Evolutionary conservation across 2,329 filamentous ascomycete species (phyloP), one percentile per base, ranked within the genome.

Genomic region (Rhinocladiella similis): DNA sequence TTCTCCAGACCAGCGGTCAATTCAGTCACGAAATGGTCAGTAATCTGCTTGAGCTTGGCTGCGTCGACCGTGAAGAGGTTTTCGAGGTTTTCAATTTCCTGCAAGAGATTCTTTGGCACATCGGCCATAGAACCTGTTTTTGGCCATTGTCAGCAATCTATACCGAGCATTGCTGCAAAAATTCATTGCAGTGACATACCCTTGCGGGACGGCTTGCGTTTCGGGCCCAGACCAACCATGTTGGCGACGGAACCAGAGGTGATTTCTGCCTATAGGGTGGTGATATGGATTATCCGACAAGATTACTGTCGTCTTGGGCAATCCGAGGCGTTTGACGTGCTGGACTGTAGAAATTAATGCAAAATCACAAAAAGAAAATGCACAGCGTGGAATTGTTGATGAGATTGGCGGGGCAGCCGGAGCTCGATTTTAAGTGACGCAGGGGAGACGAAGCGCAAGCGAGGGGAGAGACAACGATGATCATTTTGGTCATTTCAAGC

Each of bases 11-110:
- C 90, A 76, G 96, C 96, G 62, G 86, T 83, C 53, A 99, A 83
- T 79, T 99, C 94, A 33, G 81, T 82, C 49, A 95, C 81, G 72
- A 99, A 99, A 73, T 96, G 93, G 51, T 89, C 80, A 41, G 91
- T 93, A 69, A 99, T 92, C 64, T 88, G 75, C 83, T 97, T 97
- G 54, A 97, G 84, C 78, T 90, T 96, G 36, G 82, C 75, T 1
- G 82, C 82, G 63, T 88, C 83, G 45, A 97, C 85, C 10, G 86
- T 89, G 75, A 99, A 96, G 52, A 88, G 74, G 56, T 91, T 83
- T 78, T 97, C 94, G 20, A 97, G 82, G 60, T 83, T 81, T 72
- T 89, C 86, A 70, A 97, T 92, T 76, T 97, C 88, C 52, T 81
- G 73, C 71, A 90, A 78, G 63, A 97, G 83, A 74, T 91, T 86